phyloP scores from a whole-genome alignment of 2,329 filamentous ascomycete genomes.

The Aspergillus texensis region DNA sequence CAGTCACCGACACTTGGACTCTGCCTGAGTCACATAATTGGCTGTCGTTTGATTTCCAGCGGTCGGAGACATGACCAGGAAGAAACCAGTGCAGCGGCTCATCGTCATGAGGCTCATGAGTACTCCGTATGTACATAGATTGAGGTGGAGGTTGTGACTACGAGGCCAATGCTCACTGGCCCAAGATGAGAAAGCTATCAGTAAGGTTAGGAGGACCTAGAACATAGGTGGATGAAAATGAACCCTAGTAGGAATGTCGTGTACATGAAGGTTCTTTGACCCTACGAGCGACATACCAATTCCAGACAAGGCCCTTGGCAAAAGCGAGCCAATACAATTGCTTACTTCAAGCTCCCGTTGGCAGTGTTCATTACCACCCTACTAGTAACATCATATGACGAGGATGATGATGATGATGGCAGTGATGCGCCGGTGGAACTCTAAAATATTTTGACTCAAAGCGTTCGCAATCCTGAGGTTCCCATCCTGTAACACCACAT shows the following conservation, averaged over 20 bases:
- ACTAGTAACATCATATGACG: background rate
- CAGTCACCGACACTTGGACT: background rate
- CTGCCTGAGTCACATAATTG: background rate
- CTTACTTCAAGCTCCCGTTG: background rate
- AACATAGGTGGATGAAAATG: background rate
- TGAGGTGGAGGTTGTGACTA: background rate
- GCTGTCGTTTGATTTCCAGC: background rate
- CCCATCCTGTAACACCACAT: background rate
- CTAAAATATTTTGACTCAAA: background rate
- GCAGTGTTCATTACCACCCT: background rate
- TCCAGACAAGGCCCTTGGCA: background rate
- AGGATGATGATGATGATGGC: background rate
- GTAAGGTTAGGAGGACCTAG: background rate
- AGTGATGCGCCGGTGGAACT: background rate
- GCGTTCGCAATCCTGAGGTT: background rate
- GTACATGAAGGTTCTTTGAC: background rate
- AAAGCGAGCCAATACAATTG: background rate
- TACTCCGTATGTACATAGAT: background rate
- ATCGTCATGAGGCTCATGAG: background rate
- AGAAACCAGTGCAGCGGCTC: background rate
- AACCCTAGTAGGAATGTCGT: background rate
- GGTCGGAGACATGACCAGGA: constrained; percentile 4
- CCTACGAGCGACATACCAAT: background rate
- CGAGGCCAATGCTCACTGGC: background rate
- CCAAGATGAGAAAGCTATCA: background rate